Percentiles rank a stretch among this genome's conserved stretches.
Evolutionary conservation across 352 stramenopile species (phyloP).

Genomic region (Phytophthora citricola): DNA sequence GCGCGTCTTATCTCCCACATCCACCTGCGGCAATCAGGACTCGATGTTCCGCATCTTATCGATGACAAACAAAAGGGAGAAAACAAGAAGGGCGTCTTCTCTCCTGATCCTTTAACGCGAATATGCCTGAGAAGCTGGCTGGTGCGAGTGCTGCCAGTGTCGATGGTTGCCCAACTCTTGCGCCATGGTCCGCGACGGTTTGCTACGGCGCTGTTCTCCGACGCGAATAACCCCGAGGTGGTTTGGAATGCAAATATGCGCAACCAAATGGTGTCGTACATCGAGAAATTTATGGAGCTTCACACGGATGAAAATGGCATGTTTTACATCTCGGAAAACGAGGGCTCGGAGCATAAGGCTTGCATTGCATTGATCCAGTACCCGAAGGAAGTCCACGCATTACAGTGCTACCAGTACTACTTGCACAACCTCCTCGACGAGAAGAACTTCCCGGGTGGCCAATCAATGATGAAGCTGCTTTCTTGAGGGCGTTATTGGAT

Average conservation of each 20-base stretch:
- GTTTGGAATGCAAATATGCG: conserved; percentile 89
- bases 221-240: conserved; percentile 87
- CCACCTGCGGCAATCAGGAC: conserved; percentile 79
- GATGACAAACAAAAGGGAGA: conserved; percentile 79
- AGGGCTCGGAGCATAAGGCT: conserved; percentile 77
- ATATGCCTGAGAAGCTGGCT: conserved; percentile 88
- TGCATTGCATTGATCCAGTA: conserved; percentile 86
- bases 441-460: conserved; percentile 88
- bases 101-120: conserved; percentile 78
- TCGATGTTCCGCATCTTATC: conserved; percentile 62
- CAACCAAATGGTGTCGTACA: conserved; percentile 86
- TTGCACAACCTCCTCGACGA: conserved; percentile 88
- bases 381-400: conserved; percentile 80
- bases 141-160: conserved; percentile 83
- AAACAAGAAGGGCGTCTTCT: conserved; percentile 86
- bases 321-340: conserved; percentile 77
- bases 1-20: conserved; percentile 83
- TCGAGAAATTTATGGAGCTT: conserved; percentile 86
- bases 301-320: conserved; percentile 72
- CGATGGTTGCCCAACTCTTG: conserved; percentile 86
- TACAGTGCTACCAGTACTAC: conserved; percentile 91
- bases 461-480: conserved; percentile 85
- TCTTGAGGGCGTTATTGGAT: conserved; percentile 76
- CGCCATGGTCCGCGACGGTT: conserved; percentile 81
- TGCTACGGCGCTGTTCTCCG: conserved; percentile 79